Percentiles rank a stretch among this genome's conserved stretches.
Evolutionary conservation across 306 rosid species (phyloP).

Genomic region (Alnus glutinosa): DNA sequence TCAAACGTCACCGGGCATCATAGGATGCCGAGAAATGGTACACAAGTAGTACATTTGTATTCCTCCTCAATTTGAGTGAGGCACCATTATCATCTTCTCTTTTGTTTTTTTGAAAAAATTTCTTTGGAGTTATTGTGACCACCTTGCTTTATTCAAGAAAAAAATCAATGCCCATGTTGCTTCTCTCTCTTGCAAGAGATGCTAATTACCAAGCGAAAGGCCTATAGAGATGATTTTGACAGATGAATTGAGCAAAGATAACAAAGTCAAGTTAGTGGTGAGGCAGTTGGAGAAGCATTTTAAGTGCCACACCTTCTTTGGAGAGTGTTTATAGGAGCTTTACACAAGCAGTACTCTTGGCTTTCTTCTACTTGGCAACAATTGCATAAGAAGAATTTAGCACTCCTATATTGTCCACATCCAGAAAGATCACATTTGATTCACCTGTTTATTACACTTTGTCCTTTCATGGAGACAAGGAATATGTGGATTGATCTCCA

Average conservation of each 20-base stretch:
- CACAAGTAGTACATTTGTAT: neutral
- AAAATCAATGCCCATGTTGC: neutral
- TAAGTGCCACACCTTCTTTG: neutral
- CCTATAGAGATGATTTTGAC: conserved; percentile 12
- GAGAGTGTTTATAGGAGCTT: neutral
- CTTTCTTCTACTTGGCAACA: neutral
- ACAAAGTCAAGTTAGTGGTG: conserved; percentile 12
- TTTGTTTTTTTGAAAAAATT: neutral
- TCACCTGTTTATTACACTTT: neutral
- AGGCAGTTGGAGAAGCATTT: conserved; percentile 17
- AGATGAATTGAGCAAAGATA: conserved; percentile 5
- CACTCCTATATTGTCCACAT: neutral
- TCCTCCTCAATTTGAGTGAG: neutral
- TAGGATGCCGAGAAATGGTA: neutral
- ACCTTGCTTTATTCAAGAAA: neutral
- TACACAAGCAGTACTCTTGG: neutral
- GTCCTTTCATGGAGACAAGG: too few species aligned
- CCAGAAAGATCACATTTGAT: conserved; percentile 3
- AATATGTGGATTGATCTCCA: too few species aligned
- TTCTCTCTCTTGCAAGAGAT: conserved; percentile 14
- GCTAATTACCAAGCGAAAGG: conserved; percentile 7
- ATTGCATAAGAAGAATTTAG: conserved; percentile 4
- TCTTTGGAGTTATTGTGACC: neutral
- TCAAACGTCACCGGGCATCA: neutral
- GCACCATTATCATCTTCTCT: neutral